A percentile compares a stretch with the other conserved stretches of the same genome.
Evolutionary conservation across 2,329 filamentous ascomycete genomes (phyloP).

Genomic region (Colletotrichum australisinense): DNA sequence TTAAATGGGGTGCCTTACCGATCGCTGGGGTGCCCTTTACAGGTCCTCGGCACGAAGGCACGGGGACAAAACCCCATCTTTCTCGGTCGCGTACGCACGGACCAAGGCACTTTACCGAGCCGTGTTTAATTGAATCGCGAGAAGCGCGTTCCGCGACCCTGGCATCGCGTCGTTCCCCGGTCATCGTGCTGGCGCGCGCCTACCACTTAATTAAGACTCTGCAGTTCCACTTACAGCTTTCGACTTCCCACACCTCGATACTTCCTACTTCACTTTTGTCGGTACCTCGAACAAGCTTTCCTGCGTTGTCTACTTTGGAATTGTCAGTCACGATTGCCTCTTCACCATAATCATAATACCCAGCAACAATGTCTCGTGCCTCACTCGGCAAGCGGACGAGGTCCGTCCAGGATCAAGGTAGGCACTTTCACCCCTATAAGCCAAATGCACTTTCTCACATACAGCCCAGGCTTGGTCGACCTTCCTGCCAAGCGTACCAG

Average conservation of each 20-base stretch:
- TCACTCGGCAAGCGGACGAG: constrained; percentile 41
- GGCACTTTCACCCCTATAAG: not conserved
- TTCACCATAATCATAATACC: not conserved
- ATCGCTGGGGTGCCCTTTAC: no score
- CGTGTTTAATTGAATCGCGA: constrained; percentile 30
- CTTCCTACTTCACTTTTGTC: constrained; percentile 1
- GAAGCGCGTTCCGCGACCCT: constrained; percentile 24
- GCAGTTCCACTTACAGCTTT: constrained; percentile 26
- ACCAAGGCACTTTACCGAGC: not conserved
- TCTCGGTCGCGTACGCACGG: not conserved
- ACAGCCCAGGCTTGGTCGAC: constrained; percentile 33
- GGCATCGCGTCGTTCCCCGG: constrained; percentile 31
- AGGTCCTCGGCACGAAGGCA: no score
- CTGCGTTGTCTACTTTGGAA: not conserved
- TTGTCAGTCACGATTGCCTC: constrained; percentile 15
- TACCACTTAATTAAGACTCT: constrained; percentile 34
- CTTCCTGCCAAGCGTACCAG: constrained; percentile 60
- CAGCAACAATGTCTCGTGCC: constrained; percentile 37
- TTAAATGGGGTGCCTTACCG: no score
- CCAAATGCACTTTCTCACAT: constrained; percentile 12
- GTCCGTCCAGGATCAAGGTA: constrained; percentile 37
- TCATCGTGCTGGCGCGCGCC: constrained; percentile 25
- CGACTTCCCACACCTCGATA: not conserved
- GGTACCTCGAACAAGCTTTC: not conserved
- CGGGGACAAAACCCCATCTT: no score